Percentiles rank a stretch among this genome's conserved stretches.
Conservation (phyloP, 2,329 filamentous ascomycete species). For the Ophiostoma piceae region DNA sequence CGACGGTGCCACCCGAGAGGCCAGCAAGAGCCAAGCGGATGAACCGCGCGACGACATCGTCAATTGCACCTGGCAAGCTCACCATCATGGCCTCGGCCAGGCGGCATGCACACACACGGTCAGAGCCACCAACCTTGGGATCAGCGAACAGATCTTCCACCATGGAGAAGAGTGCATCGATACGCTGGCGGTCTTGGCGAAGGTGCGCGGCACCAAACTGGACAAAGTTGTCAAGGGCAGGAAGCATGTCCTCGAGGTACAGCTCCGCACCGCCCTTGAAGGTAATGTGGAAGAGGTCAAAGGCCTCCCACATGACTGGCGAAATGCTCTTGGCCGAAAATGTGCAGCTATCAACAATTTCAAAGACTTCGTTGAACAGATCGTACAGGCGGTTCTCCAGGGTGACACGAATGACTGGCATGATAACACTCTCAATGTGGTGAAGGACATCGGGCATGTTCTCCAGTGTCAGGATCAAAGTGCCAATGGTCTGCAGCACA, state of each 20-base stretch:
- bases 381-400: conserved; percentile 98
- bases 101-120: conserved; percentile 96
- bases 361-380: conserved; percentile 95
- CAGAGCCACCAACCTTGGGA: conserved; percentile 85
- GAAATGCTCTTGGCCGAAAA: conserved; percentile 96
- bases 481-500: conserved; percentile 95
- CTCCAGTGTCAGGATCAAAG: conserved; percentile 91
- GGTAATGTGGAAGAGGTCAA: conserved; percentile 91
- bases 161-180: conserved; percentile 87
- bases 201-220: conserved; percentile 81
- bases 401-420: conserved; percentile 94
- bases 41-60: conserved; percentile 83
- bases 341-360: conserved; percentile 98
- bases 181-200: conserved; percentile 76
- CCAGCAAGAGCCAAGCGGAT: conserved; percentile 83
- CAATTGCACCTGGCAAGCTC: conserved; percentile 80
- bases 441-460: conserved; percentile 93
- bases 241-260: conserved; percentile 98
- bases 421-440: conserved; percentile 90
- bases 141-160: conserved; percentile 92
- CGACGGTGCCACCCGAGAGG: conserved; percentile 47
- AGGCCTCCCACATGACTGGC: conserved; percentile 96
- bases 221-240: conserved; percentile 95
- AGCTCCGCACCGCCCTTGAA: conserved; percentile 97
- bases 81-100: conserved; percentile 96